Evolutionary conservation across 2,329 filamentous ascomycete genomes (phyloP).

Genomic region (Hansfordia pulvinata): DNA sequence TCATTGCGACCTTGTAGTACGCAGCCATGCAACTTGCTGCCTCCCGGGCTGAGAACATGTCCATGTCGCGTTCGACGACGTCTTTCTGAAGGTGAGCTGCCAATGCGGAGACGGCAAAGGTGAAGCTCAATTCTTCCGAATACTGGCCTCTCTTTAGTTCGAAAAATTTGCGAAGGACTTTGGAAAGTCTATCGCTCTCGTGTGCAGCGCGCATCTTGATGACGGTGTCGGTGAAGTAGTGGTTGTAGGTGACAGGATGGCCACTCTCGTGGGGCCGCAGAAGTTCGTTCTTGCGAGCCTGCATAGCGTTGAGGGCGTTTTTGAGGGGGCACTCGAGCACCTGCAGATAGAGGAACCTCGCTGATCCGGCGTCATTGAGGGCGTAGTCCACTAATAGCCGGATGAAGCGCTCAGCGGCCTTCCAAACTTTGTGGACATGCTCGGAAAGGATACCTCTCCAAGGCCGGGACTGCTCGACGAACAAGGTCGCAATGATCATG

Average conservation of each 20-base stretch:
- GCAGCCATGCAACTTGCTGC: slow-evolving; percentile 19
- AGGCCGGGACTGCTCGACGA: slow-evolving; percentile 39
- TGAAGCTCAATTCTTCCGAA: too few species aligned
- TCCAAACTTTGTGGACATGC: slow-evolving; percentile 30
- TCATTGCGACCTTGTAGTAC: slow-evolving; percentile 25
- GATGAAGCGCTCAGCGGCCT: slow-evolving; percentile 32
- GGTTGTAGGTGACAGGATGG: slow-evolving; percentile 41
- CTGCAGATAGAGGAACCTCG: slow-evolving; percentile 18
- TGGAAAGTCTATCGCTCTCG: slow-evolving; percentile 5
- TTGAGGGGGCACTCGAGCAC: slow-evolving; percentile 26
- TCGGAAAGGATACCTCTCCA: slow-evolving; percentile 37
- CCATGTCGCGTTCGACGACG: slow-evolving; percentile 10
- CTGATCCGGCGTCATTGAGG: slow-evolving; percentile 23
- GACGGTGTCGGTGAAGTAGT: slow-evolving; percentile 26
- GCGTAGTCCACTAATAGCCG: slow-evolving; percentile 26
- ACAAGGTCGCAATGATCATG: slow-evolving; percentile 42
- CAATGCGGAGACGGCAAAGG: too few species aligned
- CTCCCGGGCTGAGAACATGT: slow-evolving; percentile 14
- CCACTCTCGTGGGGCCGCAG: slow-evolving; percentile 27
- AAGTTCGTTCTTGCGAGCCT: slow-evolving; percentile 27
- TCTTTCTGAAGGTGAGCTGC: too few species aligned
- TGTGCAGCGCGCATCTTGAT: slow-evolving; percentile 9
- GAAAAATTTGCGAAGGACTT: slow-evolving; percentile 12
- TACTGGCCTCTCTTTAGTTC: too few species aligned
- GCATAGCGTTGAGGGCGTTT: slow-evolving; percentile 18